Evolutionary conservation across 208 protist genomes (phyloP).

Genomic region (Trypanosoma brucei): DNA sequence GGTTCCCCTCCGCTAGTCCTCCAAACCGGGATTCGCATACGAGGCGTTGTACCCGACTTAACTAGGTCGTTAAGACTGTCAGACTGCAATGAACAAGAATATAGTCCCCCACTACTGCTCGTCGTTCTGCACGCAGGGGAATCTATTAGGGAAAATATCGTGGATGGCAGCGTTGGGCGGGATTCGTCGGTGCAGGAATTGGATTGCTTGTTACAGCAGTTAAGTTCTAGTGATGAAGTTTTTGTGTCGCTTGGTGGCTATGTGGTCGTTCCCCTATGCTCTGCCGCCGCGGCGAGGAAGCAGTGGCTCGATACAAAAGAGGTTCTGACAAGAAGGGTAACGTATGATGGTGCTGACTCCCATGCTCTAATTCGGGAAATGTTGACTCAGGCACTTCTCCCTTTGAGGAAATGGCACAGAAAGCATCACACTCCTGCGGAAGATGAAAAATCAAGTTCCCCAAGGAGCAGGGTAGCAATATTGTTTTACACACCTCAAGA

Average conservation of each 20-base stretch:
- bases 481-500: slow-evolving; percentile 10
- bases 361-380: background rate
- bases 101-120: background rate
- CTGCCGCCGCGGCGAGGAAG: background rate
- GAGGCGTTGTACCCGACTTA: too few relatives aligned
- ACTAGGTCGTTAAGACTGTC: too few relatives aligned
- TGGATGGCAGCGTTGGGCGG: too few relatives aligned
- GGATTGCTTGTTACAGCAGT: slow-evolving; percentile 6
- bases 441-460: background rate
- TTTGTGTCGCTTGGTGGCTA: slow-evolving; percentile 16
- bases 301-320: slow-evolving; percentile 5
- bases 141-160: too few relatives aligned
- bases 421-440: background rate
- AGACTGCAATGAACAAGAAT: too few relatives aligned
- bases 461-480: slow-evolving; percentile 1
- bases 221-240: slow-evolving; percentile 7
- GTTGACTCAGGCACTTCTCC: slow-evolving; percentile 9
- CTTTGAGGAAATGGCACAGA: slow-evolving; percentile 7
- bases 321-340: background rate
- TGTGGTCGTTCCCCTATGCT: slow-evolving; percentile 6
- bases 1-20: background rate
- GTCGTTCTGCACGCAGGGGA: background rate
- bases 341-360: background rate
- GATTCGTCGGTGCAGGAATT: slow-evolving; percentile 3
- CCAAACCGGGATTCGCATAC: background rate